Evolutionary conservation across 2,329 filamentous ascomycete genomes (phyloP).

Genomic region (Scytalidium lignicola): DNA sequence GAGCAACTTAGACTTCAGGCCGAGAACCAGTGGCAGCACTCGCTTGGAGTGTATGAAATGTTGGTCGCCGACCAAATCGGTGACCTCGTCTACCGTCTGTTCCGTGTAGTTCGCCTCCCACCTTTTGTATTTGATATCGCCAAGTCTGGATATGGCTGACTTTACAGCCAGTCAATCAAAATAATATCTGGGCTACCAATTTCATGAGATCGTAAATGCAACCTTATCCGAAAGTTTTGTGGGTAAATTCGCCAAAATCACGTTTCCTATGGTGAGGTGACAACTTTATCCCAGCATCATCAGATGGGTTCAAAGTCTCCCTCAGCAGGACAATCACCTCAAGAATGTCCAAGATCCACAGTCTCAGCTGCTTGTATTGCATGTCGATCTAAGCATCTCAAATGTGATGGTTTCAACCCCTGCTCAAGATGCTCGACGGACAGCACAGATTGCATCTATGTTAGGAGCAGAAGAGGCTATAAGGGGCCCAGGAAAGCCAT

Average conservation of each 20-base stretch:
- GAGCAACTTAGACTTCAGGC: too few species aligned
- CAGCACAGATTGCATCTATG: conserved; percentile 61
- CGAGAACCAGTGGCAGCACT: too few species aligned
- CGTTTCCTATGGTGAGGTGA: not conserved
- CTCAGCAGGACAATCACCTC: conserved; percentile 2
- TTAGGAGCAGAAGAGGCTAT: conserved; percentile 70
- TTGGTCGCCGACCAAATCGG: too few species aligned
- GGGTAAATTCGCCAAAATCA: too few species aligned
- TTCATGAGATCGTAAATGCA: too few species aligned
- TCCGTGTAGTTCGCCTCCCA: too few species aligned
- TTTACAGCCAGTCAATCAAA: not conserved
- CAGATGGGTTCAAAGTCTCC: not conserved
- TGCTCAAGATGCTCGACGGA: conserved; percentile 62
- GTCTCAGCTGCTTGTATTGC: conserved; percentile 24
- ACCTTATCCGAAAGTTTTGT: too few species aligned
- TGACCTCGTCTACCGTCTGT: too few species aligned
- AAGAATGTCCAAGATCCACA: conserved; percentile 15
- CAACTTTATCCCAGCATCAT: not conserved
- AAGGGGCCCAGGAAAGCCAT: conserved; percentile 54
- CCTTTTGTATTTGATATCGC: not conserved
- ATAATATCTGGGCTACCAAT: too few species aligned
- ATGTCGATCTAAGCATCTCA: conserved; percentile 55
- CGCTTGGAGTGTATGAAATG: too few species aligned
- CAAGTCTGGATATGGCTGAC: not conserved
- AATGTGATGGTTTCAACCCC: conserved; percentile 66